A percentile compares a stretch with the other conserved stretches of the same genome.
Evolutionary conservation across 2,329 filamentous ascomycete species (phyloP).

Genomic region (Botrytis porri): DNA sequence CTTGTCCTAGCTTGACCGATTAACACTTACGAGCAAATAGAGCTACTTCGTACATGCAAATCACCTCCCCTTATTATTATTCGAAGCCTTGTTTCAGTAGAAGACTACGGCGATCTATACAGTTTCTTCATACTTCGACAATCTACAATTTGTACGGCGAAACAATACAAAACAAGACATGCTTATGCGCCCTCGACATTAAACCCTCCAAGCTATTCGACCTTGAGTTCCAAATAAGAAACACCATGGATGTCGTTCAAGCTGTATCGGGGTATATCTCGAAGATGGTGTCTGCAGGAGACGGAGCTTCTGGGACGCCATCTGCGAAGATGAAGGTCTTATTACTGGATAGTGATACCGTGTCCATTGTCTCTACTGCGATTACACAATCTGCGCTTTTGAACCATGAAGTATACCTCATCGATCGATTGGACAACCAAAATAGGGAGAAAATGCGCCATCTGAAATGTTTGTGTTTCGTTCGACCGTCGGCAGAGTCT

Average conservation of each 20-base stretch:
- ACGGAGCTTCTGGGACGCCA: constrained; percentile 61
- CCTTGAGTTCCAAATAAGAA: neutral
- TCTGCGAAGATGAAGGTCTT: constrained; percentile 98
- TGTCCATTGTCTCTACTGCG: constrained; percentile 89
- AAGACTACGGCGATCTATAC: neutral
- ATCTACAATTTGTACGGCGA: neutral
- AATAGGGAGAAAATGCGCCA: constrained; percentile 97
- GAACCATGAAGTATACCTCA: constrained; percentile 96
- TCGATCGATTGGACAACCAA: constrained; percentile 88
- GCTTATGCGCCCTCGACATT: neutral
- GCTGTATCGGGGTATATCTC: constrained; percentile 92
- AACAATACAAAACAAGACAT: neutral
- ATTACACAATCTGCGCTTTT: constrained; percentile 93
- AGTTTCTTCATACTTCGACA: neutral
- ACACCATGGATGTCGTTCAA: constrained; percentile 86
- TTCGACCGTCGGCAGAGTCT: constrained; percentile 87
- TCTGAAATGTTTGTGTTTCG: constrained; percentile 86
- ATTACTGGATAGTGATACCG: constrained; percentile 87
- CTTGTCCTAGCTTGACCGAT: neutral
- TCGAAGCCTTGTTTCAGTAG: neutral
- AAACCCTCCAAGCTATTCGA: neutral
- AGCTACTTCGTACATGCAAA: neutral
- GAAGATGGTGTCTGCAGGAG: constrained; percentile 88
- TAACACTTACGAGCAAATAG: neutral
- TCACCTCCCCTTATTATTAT: neutral